Conservation (phyloP, 2,329 filamentous ascomycete species). For the Ascomycota sp. region DNA sequence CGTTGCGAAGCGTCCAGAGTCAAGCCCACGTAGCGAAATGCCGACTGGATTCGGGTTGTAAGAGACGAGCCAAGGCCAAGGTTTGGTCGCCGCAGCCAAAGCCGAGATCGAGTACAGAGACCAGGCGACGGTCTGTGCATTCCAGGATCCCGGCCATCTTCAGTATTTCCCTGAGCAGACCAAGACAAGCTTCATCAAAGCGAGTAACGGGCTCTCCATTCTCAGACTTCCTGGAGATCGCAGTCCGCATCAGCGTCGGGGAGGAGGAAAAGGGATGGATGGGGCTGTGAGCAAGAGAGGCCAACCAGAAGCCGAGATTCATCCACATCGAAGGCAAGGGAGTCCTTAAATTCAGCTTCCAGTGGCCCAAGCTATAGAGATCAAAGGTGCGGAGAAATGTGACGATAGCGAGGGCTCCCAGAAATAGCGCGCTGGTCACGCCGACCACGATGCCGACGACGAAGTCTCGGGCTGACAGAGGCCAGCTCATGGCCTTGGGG, state of each 20-base stretch:
- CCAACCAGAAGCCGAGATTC: conserved; percentile 39
- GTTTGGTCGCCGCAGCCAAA: conserved; percentile 40
- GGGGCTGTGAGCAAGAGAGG: too few species aligned
- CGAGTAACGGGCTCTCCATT: conserved; percentile 11
- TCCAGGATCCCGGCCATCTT: conserved; percentile 18
- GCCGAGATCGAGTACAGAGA: conserved; percentile 30
- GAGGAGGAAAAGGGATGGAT: too few species aligned
- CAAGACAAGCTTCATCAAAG: conserved; percentile 25
- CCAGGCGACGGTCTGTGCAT: not conserved
- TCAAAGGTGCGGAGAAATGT: conserved; percentile 9
- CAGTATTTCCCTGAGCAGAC: conserved; percentile 26
- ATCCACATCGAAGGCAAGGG: conserved; percentile 36
- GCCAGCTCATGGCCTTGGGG: not conserved
- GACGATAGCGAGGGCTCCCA: conserved; percentile 4
- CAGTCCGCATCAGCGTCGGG: not conserved
- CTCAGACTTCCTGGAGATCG: conserved; percentile 9
- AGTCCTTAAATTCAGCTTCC: conserved; percentile 28
- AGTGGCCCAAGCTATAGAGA: conserved; percentile 32
- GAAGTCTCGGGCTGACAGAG: conserved; percentile 7
- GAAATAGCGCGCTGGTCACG: conserved; percentile 4
- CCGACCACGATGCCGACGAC: conserved; percentile 10
- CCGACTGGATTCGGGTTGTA: conserved; percentile 5
- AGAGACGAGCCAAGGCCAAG: conserved; percentile 18
- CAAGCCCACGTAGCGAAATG: conserved; percentile 29
- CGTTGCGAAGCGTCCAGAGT: conserved; percentile 27